phyloP scores from a whole-genome alignment of 2,329 filamentous ascomycete genomes.

The Salinomyces thailandicus region DNA sequence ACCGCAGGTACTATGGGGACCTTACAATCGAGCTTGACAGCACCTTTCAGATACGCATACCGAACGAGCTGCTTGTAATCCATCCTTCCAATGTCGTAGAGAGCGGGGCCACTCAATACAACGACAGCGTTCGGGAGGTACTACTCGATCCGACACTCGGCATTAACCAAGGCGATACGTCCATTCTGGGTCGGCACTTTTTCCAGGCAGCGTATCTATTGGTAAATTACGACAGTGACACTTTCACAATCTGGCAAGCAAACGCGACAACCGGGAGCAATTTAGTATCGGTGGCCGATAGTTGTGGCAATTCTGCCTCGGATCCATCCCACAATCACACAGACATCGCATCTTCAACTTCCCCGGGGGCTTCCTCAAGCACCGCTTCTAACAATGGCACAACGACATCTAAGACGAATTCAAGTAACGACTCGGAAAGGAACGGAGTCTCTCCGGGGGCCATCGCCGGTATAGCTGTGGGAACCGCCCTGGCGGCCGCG shows the following conservation, averaged over 20 bases:
- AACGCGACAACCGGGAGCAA: slow-evolving; percentile 6
- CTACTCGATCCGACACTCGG: slow-evolving; percentile 1
- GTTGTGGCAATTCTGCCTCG: not conserved
- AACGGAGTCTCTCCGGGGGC: not conserved
- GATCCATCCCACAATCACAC: not conserved
- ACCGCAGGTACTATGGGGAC: slow-evolving; percentile 3
- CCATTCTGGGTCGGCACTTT: slow-evolving; percentile 6
- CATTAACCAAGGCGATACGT: not conserved
- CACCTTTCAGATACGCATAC: slow-evolving; percentile 1
- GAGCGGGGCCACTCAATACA: not conserved
- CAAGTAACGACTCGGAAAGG: not conserved
- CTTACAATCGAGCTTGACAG: slow-evolving; percentile 1
- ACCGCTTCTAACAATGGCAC: not conserved
- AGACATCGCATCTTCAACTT: not conserved
- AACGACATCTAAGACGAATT: not conserved
- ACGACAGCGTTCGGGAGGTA: slow-evolving; percentile 1
- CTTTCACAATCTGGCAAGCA: slow-evolving; percentile 7
- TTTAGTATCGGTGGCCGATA: slow-evolving; percentile 2
- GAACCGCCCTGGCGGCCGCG: slow-evolving; percentile 2
- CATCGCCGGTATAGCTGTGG: slow-evolving; percentile 10
- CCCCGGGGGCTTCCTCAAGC: not conserved
- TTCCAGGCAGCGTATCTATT: slow-evolving; percentile 6
- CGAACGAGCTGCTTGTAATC: slow-evolving; percentile 5
- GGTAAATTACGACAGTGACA: slow-evolving; percentile 6
- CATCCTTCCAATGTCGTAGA: not conserved